phyloP scores from a whole-genome alignment of 2,329 filamentous ascomycete genomes.

The Tolypocladium pustulatum region DNA sequence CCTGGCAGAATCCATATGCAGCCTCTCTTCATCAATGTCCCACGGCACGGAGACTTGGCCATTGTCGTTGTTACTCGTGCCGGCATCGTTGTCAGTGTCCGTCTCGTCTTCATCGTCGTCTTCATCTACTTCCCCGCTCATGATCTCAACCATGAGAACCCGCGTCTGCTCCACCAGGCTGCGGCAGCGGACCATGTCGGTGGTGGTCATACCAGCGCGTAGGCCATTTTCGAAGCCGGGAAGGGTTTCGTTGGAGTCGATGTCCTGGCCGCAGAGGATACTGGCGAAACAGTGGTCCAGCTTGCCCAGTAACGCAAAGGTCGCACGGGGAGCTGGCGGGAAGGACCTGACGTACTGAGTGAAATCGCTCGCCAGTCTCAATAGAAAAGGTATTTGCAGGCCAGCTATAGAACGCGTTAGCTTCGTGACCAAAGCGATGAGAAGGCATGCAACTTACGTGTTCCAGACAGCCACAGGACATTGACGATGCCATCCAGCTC shows the following conservation, averaged over 20 bases:
- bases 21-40: slow-evolving; percentile 36
- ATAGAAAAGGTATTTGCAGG: slow-evolving; percentile 74
- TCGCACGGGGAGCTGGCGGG: slow-evolving; percentile 45
- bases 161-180: slow-evolving; percentile 71
- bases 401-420: slow-evolving; percentile 40
- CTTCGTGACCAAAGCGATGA: background rate
- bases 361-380: slow-evolving; percentile 65
- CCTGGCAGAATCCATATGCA: slow-evolving; percentile 60
- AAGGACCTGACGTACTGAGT: slow-evolving; percentile 65
- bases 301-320: slow-evolving; percentile 64
- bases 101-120: slow-evolving; percentile 27
- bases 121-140: slow-evolving; percentile 38
- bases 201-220: slow-evolving; percentile 57
- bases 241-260: slow-evolving; percentile 52
- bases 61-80: slow-evolving; percentile 14
- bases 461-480: slow-evolving; percentile 77
- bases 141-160: slow-evolving; percentile 56
- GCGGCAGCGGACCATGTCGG: slow-evolving; percentile 80
- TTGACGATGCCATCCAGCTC: slow-evolving; percentile 69
- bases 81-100: slow-evolving; percentile 24
- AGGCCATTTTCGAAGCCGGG: slow-evolving; percentile 58
- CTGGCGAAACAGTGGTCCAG: slow-evolving; percentile 77
- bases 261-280: slow-evolving; percentile 57
- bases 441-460: slow-evolving; percentile 48
- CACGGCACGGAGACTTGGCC: slow-evolving; percentile 4